These are phyloP conservation scores for Rheum nobile DNA, from an alignment of 148 eudicot species.

Conservation along the genomic window DNA sequence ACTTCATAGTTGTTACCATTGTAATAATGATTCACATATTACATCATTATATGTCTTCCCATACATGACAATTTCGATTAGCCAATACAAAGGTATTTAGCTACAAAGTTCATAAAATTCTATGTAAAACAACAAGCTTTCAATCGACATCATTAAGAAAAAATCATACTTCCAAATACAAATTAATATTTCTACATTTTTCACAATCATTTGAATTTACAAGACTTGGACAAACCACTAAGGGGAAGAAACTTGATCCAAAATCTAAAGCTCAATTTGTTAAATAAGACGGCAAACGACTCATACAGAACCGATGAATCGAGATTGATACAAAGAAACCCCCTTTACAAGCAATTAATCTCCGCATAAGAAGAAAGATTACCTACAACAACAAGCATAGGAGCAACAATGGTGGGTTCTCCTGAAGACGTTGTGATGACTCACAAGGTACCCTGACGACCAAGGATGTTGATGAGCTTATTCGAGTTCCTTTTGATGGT, in stretches of 20 bases:
- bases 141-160: too few species aligned
- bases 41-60: too few species aligned
- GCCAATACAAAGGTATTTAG: too few species aligned
- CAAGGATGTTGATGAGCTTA: too few species aligned
- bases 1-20: not conserved
- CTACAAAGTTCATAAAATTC: too few species aligned
- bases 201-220: not conserved
- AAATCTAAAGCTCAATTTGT: not conserved
- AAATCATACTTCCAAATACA: not conserved
- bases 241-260: not conserved
- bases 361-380: not conserved
- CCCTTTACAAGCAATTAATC: not conserved
- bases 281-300: too few species aligned
- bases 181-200: not conserved
- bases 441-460: too few species aligned
- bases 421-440: conserved; percentile 54
- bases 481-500: too few species aligned
- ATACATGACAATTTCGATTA: too few species aligned
- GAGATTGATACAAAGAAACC: not conserved
- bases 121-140: too few species aligned
- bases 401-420: conserved; percentile 48
- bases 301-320: not conserved
- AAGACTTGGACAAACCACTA: not conserved
- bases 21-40: not conserved
- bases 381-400: conserved; percentile 71